phyloP scores from a whole-genome alignment of 208 protist genomes.

The Balamuthia mandrillaris region DNA sequence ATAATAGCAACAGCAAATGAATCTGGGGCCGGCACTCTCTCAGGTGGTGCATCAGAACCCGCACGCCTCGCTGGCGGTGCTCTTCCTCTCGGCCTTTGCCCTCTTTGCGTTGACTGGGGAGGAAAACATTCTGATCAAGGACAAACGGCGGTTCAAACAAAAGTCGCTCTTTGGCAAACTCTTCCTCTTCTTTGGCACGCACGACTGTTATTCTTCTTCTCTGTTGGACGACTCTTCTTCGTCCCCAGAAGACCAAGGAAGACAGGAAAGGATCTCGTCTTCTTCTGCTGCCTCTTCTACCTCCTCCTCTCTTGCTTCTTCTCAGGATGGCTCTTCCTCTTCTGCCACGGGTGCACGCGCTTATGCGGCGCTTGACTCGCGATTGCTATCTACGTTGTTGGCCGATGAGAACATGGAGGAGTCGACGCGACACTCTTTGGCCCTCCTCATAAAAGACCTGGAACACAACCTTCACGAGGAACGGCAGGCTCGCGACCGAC shows the following conservation, averaged over 20 bases:
- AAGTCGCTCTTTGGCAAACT: constrained; percentile 3
- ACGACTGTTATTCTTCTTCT: background rate
- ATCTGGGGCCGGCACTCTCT: too few species aligned
- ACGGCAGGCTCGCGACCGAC: background rate
- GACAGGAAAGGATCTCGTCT: background rate
- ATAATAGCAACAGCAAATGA: too few species aligned
- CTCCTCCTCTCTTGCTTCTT: background rate
- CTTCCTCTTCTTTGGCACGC: background rate
- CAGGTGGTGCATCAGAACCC: too few species aligned
- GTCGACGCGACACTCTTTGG: background rate
- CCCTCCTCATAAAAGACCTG: background rate
- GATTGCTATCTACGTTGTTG: too few species aligned
- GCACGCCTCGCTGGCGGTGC: constrained; percentile 1
- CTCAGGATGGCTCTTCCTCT: background rate
- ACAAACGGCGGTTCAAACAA: background rate
- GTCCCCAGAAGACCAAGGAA: background rate
- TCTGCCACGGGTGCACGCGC: too few species aligned
- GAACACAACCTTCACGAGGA: background rate
- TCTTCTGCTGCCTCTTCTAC: background rate
- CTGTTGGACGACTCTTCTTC: background rate
- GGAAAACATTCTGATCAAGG: background rate
- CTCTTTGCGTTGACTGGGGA: constrained; percentile 16
- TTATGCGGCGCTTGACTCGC: too few species aligned
- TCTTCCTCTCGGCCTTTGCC: constrained; percentile 21
- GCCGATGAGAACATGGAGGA: too few species aligned